A percentile compares a stretch with the other conserved stretches of the same genome.
Conservation (phyloP, 176 grass and related monocot species). For the Phyllostachys edulis region DNA sequence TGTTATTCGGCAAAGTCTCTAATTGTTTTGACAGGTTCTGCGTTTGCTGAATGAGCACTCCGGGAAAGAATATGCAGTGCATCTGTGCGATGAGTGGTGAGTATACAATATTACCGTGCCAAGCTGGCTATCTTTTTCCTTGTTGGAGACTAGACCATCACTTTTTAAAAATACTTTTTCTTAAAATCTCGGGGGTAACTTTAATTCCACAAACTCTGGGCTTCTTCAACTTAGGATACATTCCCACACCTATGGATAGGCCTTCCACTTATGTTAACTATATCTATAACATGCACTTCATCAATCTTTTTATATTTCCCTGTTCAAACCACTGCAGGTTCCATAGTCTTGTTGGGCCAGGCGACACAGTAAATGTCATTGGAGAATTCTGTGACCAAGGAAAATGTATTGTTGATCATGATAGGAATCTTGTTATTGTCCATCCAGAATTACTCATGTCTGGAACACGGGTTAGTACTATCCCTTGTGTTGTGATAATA, state of each 20-base stretch:
- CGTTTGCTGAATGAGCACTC: constrained; percentile 81
- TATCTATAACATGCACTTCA: constrained; percentile 16
- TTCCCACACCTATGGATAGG: not conserved
- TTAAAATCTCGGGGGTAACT: not conserved
- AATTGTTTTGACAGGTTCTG: constrained; percentile 59
- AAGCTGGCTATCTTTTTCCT: not conserved
- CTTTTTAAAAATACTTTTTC: not conserved
- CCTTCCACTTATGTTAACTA: constrained; percentile 18
- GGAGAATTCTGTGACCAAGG: constrained; percentile 79
- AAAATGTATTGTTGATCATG: constrained; percentile 66
- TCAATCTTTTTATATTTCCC: not conserved
- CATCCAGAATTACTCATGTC: constrained; percentile 89
- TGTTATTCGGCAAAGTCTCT: constrained; percentile 16
- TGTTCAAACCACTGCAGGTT: constrained; percentile 57
- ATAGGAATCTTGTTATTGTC: constrained; percentile 71
- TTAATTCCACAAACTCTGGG: constrained; percentile 1
- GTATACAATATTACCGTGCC: constrained; percentile 12
- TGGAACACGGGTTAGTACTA: constrained; percentile 79
- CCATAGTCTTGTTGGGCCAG: constrained; percentile 69
- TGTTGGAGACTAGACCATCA: not conserved
- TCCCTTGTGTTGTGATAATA: constrained; percentile 21
- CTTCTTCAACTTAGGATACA: constrained; percentile 22
- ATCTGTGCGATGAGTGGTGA: constrained; percentile 92
- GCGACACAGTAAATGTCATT: constrained; percentile 77
- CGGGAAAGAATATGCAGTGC: constrained; percentile 57